These are phyloP conservation scores for Solanum gracilifrons DNA, from an alignment of 257 asterid genomes.

Conservation along the genomic window DNA sequence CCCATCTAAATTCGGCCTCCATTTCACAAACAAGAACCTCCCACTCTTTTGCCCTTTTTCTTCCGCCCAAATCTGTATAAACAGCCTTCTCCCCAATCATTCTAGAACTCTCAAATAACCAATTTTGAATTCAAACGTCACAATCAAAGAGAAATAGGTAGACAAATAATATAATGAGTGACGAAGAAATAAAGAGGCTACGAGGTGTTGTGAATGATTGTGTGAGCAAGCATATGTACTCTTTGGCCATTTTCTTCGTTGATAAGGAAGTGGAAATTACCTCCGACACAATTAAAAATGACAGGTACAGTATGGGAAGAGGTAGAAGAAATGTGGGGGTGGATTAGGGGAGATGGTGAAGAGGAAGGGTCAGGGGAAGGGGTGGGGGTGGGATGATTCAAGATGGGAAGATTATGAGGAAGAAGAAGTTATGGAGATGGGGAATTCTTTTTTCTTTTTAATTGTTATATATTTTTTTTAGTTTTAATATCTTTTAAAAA, in stretches of 20 bases:
- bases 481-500: too few species aligned
- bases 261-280: constrained; percentile 94
- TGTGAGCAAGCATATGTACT: constrained; percentile 89
- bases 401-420: too few species aligned
- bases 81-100: not conserved
- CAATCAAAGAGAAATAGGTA: not conserved
- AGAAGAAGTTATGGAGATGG: too few species aligned
- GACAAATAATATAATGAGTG: constrained; percentile 37
- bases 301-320: too few species aligned
- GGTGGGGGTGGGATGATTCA: too few species aligned
- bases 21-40: not conserved
- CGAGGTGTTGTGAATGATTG: constrained; percentile 89
- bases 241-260: constrained; percentile 95
- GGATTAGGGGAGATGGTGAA: too few species aligned
- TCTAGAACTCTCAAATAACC: not conserved
- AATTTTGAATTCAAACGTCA: not conserved
- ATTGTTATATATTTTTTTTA: too few species aligned
- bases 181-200: constrained; percentile 75
- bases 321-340: too few species aligned
- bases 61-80: not conserved
- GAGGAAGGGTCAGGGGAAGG: too few species aligned
- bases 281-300: constrained; percentile 51
- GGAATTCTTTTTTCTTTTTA: too few species aligned
- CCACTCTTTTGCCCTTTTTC: not conserved
- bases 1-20: too few species aligned